A percentile compares a stretch with the other conserved stretches of the same genome.
Evolutionary conservation across 176 grass and related monocot genomes (phyloP).

Genomic region (Hyparrhenia diplandra): DNA sequence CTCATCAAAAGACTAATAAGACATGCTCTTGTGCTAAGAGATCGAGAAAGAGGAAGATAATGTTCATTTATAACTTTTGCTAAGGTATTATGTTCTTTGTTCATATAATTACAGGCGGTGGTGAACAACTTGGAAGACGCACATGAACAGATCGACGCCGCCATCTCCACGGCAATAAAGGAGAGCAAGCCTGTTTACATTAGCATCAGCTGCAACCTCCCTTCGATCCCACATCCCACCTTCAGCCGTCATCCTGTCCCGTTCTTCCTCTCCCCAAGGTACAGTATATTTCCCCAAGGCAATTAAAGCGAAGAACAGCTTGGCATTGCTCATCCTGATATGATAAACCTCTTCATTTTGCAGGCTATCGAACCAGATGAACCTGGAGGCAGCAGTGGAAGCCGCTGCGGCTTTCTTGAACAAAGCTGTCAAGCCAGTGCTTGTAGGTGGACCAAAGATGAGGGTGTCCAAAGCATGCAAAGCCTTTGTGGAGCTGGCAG

Average conservation of each 20-base stretch:
- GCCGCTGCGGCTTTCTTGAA: conserved; percentile 34
- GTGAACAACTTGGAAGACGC: conserved; percentile 60
- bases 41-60: neutral
- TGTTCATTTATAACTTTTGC: neutral
- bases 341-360: neutral
- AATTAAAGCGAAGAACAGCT: neutral
- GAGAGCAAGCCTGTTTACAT: conserved; percentile 68
- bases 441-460: conserved; percentile 53
- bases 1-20: neutral
- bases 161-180: conserved; percentile 56
- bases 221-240: conserved; percentile 42
- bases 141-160: conserved; percentile 52
- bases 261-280: conserved; percentile 59
- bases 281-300: neutral
- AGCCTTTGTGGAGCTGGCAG: conserved; percentile 42
- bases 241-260: conserved; percentile 41
- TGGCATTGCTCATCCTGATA: neutral
- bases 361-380: conserved; percentile 44
- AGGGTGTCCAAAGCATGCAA: conserved; percentile 50
- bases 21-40: neutral
- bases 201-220: conserved; percentile 54
- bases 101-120: conserved; percentile 36
- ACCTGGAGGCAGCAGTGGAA: conserved; percentile 47
- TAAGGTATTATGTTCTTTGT: neutral
- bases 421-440: conserved; percentile 51